Percentiles rank a stretch among this genome's conserved stretches.
phyloP scores from a whole-genome alignment of 768 basidiomycete genomes.

The Kwoniella heveanensis region DNA sequence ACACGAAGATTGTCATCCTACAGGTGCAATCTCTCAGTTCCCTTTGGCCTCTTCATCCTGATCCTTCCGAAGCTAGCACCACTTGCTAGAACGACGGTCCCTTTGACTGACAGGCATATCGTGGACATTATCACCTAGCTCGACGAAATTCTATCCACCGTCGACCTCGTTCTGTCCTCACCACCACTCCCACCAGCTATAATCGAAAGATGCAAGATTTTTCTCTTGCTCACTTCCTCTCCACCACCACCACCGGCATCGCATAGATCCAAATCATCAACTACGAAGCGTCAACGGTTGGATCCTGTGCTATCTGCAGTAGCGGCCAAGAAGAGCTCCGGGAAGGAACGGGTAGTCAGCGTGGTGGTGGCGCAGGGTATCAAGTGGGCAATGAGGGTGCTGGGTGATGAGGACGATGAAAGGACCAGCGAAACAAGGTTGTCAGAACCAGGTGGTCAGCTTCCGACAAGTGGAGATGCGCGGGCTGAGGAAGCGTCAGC shows the following conservation, averaged over 20 bases:
- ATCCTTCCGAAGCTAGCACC: too few relatives aligned
- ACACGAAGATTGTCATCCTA: too few relatives aligned
- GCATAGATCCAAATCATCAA: background rate
- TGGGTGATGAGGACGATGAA: slow-evolving; percentile 26
- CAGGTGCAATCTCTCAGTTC: too few relatives aligned
- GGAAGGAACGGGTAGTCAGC: slow-evolving; percentile 45
- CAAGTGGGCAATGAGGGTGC: slow-evolving; percentile 49
- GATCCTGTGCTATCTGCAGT: slow-evolving; percentile 7
- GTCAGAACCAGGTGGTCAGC: too few relatives aligned
- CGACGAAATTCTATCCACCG: slow-evolving; percentile 48
- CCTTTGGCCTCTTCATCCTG: too few relatives aligned
- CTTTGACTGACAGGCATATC: too few relatives aligned
- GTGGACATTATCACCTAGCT: slow-evolving; percentile 39
- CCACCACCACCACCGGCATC: slow-evolving; percentile 46
- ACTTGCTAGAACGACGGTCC: too few relatives aligned
- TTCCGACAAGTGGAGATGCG: too few relatives aligned
- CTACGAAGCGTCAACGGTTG: slow-evolving; percentile 17
- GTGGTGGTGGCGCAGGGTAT: slow-evolving; percentile 53
- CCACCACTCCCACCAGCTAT: slow-evolving; percentile 47
- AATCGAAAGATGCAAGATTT: slow-evolving; percentile 49
- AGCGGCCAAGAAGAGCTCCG: background rate
- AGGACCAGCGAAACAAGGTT: too few relatives aligned
- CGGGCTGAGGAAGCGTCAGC: too few relatives aligned
- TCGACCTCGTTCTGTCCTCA: slow-evolving; percentile 52
- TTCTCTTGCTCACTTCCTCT: slow-evolving; percentile 49